phyloP scores from a whole-genome alignment of 495 filamentous ascomycete genomes.

The Daldinia childiae region DNA sequence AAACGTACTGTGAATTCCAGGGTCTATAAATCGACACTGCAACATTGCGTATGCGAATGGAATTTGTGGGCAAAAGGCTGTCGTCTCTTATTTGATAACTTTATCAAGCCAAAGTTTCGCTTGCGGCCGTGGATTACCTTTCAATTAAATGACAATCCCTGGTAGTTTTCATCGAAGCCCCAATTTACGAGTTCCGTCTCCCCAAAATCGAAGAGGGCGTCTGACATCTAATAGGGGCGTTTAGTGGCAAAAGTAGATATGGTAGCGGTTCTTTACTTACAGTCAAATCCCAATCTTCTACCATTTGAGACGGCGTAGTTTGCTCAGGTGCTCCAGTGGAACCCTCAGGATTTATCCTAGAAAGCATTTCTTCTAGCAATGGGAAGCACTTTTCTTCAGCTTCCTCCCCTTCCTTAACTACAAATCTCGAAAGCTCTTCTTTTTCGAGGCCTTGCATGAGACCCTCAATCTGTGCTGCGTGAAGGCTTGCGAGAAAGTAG shows the following conservation, averaged over 20 bases:
- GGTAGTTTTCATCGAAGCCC: slow-evolving; percentile 17
- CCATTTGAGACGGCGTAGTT: slow-evolving; percentile 11
- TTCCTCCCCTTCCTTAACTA: slow-evolving; percentile 42
- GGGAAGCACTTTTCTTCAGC: slow-evolving; percentile 45
- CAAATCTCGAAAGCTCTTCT: slow-evolving; percentile 39
- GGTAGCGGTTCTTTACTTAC: slow-evolving; percentile 12
- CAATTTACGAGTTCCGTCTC: slow-evolving; percentile 27
- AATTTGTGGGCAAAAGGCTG: no score
- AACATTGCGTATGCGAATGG: neutral
- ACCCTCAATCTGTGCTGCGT: slow-evolving; percentile 58
- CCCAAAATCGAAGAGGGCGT: slow-evolving; percentile 21
- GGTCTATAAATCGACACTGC: no score
- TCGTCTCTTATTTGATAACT: neutral
- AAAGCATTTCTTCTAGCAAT: slow-evolving; percentile 53
- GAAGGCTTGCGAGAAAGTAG: slow-evolving; percentile 55
- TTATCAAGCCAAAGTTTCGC: neutral
- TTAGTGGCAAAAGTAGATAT: slow-evolving; percentile 3
- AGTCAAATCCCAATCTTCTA: slow-evolving; percentile 41
- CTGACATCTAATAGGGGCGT: slow-evolving; percentile 26
- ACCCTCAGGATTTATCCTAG: slow-evolving; percentile 13
- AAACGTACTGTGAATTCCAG: no score
- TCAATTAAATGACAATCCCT: slow-evolving; percentile 4
- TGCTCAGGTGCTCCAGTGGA: slow-evolving; percentile 28
- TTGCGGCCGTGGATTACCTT: neutral
- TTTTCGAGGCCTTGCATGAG: slow-evolving; percentile 44